Conservation (phyloP, 805 yeast species). For the Kuraishia hungarica region DNA sequence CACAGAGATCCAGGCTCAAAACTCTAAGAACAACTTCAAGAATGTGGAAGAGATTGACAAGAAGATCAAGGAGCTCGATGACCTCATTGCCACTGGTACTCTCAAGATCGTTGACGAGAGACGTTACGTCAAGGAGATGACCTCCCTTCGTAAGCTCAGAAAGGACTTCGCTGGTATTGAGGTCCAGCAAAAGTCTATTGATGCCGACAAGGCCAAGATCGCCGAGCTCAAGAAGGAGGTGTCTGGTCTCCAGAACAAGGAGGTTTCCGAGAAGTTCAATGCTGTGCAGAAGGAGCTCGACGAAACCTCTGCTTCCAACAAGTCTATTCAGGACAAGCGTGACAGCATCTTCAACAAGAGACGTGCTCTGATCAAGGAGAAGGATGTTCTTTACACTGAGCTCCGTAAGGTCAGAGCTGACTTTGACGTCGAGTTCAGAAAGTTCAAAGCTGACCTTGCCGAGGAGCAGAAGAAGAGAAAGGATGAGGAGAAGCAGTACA, state of each 20-base stretch:
- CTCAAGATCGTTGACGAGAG: constrained; percentile 89
- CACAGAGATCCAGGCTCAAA: constrained; percentile 62
- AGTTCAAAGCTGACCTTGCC: constrained; percentile 59
- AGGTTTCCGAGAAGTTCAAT: constrained; percentile 62
- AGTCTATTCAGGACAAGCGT: constrained; percentile 58
- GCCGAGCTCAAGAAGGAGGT: constrained; percentile 64
- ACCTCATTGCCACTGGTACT: constrained; percentile 65
- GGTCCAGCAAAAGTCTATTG: constrained; percentile 70
- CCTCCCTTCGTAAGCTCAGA: constrained; percentile 69
- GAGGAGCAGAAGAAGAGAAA: constrained; percentile 63
- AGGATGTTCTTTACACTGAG: constrained; percentile 58
- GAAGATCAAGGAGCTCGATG: constrained; percentile 60
- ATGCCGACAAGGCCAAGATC: constrained; percentile 68
- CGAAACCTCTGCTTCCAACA: constrained; percentile 49
- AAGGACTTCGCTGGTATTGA: constrained; percentile 71
- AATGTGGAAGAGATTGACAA: constrained; percentile 60
- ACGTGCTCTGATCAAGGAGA: constrained; percentile 54
- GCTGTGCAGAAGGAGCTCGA: constrained; percentile 61
- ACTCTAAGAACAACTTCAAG: constrained; percentile 64
- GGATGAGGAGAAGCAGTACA: constrained; percentile 51
- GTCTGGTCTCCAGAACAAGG: constrained; percentile 48
- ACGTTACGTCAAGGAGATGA: constrained; percentile 75
- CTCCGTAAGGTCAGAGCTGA: constrained; percentile 65
- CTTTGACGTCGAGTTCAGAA: constrained; percentile 66
- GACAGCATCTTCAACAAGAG: constrained; percentile 56